Base-by-base conservation (phyloP, 441 rosid species). In the Isatis lusitanica region DNA sequence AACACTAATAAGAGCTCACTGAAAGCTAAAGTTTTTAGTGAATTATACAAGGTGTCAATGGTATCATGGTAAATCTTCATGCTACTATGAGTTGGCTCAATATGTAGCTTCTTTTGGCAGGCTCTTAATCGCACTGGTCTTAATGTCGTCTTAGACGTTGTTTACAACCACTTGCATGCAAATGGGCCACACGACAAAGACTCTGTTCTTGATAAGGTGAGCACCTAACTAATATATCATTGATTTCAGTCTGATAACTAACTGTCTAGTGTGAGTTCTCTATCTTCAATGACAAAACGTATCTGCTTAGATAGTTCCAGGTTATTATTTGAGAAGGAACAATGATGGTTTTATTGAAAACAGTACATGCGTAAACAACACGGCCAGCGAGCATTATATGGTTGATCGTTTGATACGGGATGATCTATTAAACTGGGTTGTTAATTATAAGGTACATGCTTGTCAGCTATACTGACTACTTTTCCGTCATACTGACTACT, bases 321-420 rank as follows among this genome's bases (percentile, higher is more conserved):
- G 99, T 69, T 95, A 95, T 84, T 90, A 92, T 86, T 79, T 95
- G 88, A 85, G 99, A 82, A 86, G 95, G 86, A 88, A 88, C 81
- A 79, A 66, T 28, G 92, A 91, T 81, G 98, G 99, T 66, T 78
- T 82, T 69, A 82, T 92, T 53, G 98, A 95, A 86, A 66, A 92
- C 75, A 95, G 98, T 75, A 83, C 99, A 59, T 95, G 99, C 52
- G 78, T 86, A 75, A 95, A 95, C 70, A 91, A 95, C 85, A 92
- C 98, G 51, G 98, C 99, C 64, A 95, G 99, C 24, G 99, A 95
- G 86, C 99, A 95, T 83, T 90, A 88, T 76, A 93, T 95, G 99
- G 95, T 86, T 60, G 96, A 88, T 74, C 94, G 98, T 53, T 78
- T 95, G 83, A 90, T 92, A 58, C 56, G 87, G 51, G 98, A 95